These are phyloP conservation scores for Diaporthe vexans DNA, from an alignment of 2,329 filamentous ascomycete genomes.

Conservation along the genomic window DNA sequence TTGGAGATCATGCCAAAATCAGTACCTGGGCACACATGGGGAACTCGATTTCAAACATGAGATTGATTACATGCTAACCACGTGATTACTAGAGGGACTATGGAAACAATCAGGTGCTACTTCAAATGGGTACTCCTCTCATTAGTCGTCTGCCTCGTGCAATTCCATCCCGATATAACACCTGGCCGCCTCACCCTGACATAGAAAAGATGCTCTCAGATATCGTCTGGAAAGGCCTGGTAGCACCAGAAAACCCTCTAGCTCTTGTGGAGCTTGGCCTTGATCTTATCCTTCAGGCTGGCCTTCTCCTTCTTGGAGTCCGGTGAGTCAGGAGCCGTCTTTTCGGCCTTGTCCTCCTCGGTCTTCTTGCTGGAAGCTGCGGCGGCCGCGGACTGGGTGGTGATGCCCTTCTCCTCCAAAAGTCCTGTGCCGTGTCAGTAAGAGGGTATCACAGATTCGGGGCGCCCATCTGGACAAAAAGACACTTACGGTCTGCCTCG, in stretches of 20 bases:
- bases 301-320: constrained; percentile 58
- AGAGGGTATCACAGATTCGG: constrained; percentile 41
- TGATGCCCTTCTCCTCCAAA: constrained; percentile 66
- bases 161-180: neutral
- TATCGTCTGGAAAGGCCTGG: constrained; percentile 26
- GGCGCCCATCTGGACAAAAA: neutral
- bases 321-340: constrained; percentile 46
- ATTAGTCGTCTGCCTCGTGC: constrained; percentile 19
- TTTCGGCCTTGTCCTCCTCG: constrained; percentile 43
- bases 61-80: constrained; percentile 25
- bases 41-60: no score
- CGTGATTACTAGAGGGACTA: constrained; percentile 21
- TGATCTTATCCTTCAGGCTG: constrained; percentile 74
- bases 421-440: constrained; percentile 57
- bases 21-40: no score
- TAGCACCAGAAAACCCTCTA: constrained; percentile 44
- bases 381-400: constrained; percentile 45
- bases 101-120: constrained; percentile 35
- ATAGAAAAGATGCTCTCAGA: neutral
- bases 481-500: constrained; percentile 74
- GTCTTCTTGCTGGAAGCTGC: constrained; percentile 41
- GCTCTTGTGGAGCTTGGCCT: constrained; percentile 74
- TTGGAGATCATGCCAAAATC: no score
- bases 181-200: neutral
- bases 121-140: constrained; percentile 38